A percentile compares a stretch with the other conserved stretches of the same genome.
Conservation (phyloP, 1,284 basidiomycete genomes). For the Exobasidium rhododendri region DNA sequence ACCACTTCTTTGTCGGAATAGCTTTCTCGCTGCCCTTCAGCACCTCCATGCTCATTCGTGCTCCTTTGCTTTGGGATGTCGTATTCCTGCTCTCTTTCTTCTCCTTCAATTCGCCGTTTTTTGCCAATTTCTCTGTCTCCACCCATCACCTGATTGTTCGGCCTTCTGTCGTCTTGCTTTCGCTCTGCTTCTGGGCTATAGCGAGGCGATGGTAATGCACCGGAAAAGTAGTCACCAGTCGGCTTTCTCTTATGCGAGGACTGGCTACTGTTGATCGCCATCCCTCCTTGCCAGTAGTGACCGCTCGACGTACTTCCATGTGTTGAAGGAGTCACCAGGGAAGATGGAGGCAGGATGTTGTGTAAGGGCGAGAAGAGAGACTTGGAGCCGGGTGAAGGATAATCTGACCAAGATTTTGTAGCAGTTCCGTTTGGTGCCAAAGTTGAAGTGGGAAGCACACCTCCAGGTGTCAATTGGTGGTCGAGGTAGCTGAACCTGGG, state of each 20-base stretch:
- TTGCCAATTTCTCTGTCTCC: no score
- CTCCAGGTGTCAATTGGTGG: background rate
- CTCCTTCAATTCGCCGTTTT: background rate
- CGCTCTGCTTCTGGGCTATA: background rate
- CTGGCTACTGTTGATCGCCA: background rate
- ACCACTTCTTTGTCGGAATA: background rate
- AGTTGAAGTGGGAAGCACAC: background rate
- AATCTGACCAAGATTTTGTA: slow-evolving; percentile 9
- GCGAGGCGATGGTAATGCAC: background rate
- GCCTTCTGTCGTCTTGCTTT: background rate
- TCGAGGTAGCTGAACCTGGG: background rate
- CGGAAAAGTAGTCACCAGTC: slow-evolving; percentile 6
- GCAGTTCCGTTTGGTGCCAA: background rate
- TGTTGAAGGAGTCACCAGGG: background rate
- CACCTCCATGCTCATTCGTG: background rate
- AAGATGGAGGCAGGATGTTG: background rate
- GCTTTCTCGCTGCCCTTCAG: background rate
- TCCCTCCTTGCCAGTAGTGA: slow-evolving; percentile 4
- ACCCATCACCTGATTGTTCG: slow-evolving; percentile 9
- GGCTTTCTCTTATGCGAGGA: slow-evolving; percentile 4
- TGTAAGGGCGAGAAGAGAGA: slow-evolving; percentile 3
- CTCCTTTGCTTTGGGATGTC: background rate
- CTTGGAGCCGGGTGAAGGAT: slow-evolving; percentile 1
- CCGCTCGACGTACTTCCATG: background rate
- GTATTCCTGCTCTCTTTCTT: background rate